phyloP scores from a whole-genome alignment of 2,329 filamentous ascomycete genomes.

The Hymenoscyphus salicellus region DNA sequence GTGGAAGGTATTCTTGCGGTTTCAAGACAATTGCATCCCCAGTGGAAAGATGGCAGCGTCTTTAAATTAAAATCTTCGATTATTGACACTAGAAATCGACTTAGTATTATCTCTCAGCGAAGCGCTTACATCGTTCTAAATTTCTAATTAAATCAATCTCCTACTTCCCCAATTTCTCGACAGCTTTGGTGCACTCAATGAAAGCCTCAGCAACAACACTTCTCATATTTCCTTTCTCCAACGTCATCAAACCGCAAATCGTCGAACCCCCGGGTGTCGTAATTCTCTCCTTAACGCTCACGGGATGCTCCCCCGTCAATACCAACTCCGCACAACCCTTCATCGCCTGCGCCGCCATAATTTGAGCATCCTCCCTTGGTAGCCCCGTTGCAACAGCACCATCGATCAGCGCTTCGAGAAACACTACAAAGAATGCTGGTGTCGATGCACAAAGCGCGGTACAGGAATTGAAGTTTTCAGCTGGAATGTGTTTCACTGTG shows the following conservation, averaged over 20 bases:
- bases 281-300: background rate
- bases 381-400: background rate
- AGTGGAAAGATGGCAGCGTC: no score
- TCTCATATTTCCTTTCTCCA: background rate
- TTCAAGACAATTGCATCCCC: no score
- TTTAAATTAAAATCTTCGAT: no score
- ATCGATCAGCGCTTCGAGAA: background rate
- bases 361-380: background rate
- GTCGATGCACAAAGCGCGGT: background rate
- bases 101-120: background rate
- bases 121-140: background rate
- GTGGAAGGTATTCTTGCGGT: no score
- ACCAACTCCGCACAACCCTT: background rate
- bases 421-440: background rate
- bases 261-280: background rate
- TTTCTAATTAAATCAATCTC: background rate
- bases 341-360: background rate
- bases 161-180: background rate
- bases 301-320: background rate
- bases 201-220: background rate
- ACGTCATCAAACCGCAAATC: background rate
- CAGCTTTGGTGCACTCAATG: background rate
- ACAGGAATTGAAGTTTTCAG: background rate
- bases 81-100: no score
- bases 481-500: background rate